Conservation (phyloP, 495 filamentous ascomycete genomes). For the Daldinia loculata region DNA sequence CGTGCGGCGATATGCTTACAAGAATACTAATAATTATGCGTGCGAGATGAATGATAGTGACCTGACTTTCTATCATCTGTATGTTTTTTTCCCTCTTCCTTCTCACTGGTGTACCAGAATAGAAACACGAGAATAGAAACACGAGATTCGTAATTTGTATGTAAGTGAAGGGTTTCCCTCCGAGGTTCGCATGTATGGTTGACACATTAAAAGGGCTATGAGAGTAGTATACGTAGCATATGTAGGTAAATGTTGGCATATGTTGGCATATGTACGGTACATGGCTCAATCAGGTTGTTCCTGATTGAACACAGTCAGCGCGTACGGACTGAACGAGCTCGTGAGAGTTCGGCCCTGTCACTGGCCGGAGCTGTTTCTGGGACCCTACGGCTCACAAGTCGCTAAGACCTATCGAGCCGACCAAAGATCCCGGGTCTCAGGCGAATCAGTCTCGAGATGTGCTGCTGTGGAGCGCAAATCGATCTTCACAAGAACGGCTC, state of each 20-base stretch:
- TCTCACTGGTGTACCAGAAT: slow-evolving; percentile 12
- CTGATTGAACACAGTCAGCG: slow-evolving; percentile 23
- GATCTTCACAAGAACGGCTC: slow-evolving; percentile 40
- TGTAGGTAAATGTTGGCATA: not conserved
- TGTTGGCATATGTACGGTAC: not conserved
- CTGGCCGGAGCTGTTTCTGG: slow-evolving; percentile 25
- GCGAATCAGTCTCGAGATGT: slow-evolving; percentile 32
- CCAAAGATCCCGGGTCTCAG: slow-evolving; percentile 9
- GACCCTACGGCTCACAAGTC: slow-evolving; percentile 26
- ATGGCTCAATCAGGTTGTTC: slow-evolving; percentile 21
- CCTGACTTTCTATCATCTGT: slow-evolving; percentile 7
- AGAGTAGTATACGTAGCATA: not conserved
- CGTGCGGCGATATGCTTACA: slow-evolving; percentile 3
- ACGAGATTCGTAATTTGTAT: slow-evolving; percentile 17
- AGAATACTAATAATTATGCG: slow-evolving; percentile 3
- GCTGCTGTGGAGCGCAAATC: slow-evolving; percentile 32
- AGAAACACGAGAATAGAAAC: slow-evolving; percentile 33
- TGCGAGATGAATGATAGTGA: slow-evolving; percentile 2
- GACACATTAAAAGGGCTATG: slow-evolving; percentile 27
- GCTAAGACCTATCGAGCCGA: slow-evolving; percentile 18
- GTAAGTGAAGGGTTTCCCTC: slow-evolving; percentile 18
- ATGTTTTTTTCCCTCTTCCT: not conserved
- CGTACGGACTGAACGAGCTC: slow-evolving; percentile 20
- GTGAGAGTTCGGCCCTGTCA: slow-evolving; percentile 16
- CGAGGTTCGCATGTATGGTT: slow-evolving; percentile 32